These are phyloP conservation scores for Echria macrotheca DNA, from an alignment of 495 filamentous ascomycete species.

Conservation along the genomic window DNA sequence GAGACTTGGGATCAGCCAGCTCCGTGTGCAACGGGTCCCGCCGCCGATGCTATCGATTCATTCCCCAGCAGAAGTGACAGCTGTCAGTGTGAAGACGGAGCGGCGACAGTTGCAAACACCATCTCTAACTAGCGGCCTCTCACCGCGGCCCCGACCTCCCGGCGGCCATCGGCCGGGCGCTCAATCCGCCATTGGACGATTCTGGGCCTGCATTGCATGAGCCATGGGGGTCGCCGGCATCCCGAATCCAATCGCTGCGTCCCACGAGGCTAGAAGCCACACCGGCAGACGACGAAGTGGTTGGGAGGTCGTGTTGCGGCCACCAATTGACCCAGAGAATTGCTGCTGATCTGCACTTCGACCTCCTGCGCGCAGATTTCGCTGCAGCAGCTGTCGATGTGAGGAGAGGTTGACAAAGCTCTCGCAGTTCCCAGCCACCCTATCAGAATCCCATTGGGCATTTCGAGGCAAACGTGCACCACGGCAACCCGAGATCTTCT, in stretches of 20 bases:
- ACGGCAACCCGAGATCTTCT: constrained; percentile 22
- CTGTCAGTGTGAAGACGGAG: too few species aligned
- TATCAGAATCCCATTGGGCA: constrained; percentile 7
- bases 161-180: neutral
- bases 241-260: constrained; percentile 22
- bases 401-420: constrained; percentile 16
- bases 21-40: neutral
- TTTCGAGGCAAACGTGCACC: constrained; percentile 9
- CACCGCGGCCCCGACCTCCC: neutral
- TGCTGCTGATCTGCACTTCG: constrained; percentile 19
- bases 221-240: constrained; percentile 6
- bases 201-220: constrained; percentile 15
- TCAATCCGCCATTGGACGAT: constrained; percentile 2
- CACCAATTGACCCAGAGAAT: constrained; percentile 19
- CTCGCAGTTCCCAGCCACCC: constrained; percentile 13
- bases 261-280: constrained; percentile 21
- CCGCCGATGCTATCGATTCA: too few species aligned
- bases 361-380: constrained; percentile 24
- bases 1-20: neutral
- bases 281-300: constrained; percentile 15
- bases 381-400: constrained; percentile 21
- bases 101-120: too few species aligned
- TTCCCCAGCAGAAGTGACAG: too few species aligned
- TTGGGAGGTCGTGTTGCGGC: constrained; percentile 17
- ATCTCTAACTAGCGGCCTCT: neutral